These are phyloP conservation scores for Naegleria fowleri DNA, from an alignment of 208 protist genomes.

Conservation along the genomic window DNA sequence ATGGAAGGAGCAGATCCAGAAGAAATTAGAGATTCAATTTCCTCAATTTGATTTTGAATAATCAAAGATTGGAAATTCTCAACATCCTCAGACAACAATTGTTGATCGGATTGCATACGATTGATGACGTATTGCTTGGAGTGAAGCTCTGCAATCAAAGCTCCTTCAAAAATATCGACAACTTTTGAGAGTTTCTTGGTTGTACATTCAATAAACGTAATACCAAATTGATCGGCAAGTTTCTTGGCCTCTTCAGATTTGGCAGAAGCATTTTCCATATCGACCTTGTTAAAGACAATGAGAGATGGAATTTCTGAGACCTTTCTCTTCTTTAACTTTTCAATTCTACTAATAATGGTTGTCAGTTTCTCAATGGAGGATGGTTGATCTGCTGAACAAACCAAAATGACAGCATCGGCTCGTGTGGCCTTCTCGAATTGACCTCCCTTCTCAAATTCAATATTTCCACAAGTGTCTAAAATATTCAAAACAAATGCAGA, in stretches of 20 bases:
- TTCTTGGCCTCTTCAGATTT: background rate
- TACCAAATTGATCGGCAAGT: background rate
- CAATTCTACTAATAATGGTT: background rate
- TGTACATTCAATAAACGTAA: background rate
- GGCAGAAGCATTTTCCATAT: background rate
- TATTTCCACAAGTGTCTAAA: background rate
- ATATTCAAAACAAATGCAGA: background rate
- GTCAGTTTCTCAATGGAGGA: background rate
- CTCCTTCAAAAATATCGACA: background rate
- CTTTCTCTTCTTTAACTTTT: slow-evolving; percentile 2
- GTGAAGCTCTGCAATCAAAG: background rate
- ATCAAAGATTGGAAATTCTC: slow-evolving; percentile 1
- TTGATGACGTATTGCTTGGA: background rate
- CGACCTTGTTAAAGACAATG: background rate
- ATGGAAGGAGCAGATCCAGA: background rate
- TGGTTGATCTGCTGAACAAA: background rate
- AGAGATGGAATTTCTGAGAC: background rate
- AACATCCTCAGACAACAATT: background rate
- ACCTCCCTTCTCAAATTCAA: background rate
- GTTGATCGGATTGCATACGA: background rate
- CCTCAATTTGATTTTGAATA: background rate
- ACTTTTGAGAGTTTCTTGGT: background rate
- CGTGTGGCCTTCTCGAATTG: background rate
- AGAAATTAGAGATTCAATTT: background rate
- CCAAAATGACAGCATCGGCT: background rate